Evolutionary conservation across 2,329 filamentous ascomycete genomes (phyloP).

Genomic region (Penicillium crustosum): DNA sequence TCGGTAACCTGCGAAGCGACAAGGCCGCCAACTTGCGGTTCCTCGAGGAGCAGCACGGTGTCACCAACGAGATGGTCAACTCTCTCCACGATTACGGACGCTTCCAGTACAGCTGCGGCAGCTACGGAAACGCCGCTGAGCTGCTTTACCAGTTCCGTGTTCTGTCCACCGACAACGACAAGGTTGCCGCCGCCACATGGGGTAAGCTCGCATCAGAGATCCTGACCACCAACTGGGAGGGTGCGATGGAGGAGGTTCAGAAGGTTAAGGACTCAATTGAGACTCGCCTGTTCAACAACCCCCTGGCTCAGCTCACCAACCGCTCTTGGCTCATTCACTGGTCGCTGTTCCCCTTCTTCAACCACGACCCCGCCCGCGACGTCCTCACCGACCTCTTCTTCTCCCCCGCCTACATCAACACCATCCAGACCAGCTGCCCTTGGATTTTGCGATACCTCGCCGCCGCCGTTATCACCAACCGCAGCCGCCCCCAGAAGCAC

Average conservation of each 20-base stretch:
- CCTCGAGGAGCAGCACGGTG: conserved; percentile 92
- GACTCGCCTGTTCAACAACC: conserved; percentile 92
- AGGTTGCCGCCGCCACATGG: conserved; percentile 93
- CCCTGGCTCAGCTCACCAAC: conserved; percentile 91
- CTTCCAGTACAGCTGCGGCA: conserved; percentile 97
- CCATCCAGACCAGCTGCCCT: conserved; percentile 94
- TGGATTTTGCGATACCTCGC: conserved; percentile 95
- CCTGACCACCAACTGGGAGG: conserved; percentile 91
- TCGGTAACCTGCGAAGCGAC: conserved; percentile 87
- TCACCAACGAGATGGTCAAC: conserved; percentile 94
- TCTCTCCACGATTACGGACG: conserved; percentile 93
- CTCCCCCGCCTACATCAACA: conserved; percentile 97
- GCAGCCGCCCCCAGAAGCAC: conserved; percentile 72
- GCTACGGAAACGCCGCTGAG: conserved; percentile 86
- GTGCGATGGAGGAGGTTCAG: conserved; percentile 82
- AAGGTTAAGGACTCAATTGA: conserved; percentile 93
- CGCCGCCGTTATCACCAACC: conserved; percentile 92
- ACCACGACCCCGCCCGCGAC: conserved; percentile 89
- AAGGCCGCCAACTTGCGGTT: conserved; percentile 99
- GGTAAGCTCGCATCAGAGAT: conserved; percentile 97
- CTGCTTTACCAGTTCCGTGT: conserved; percentile 97
- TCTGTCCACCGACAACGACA: conserved; percentile 97
- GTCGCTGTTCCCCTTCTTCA: conserved; percentile 98
- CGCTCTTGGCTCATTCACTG: conserved; percentile 98
- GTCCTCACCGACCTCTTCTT: conserved; percentile 94